Conservation (phyloP, 1,284 basidiomycete genomes). For the Ustilago hordei region DNA sequence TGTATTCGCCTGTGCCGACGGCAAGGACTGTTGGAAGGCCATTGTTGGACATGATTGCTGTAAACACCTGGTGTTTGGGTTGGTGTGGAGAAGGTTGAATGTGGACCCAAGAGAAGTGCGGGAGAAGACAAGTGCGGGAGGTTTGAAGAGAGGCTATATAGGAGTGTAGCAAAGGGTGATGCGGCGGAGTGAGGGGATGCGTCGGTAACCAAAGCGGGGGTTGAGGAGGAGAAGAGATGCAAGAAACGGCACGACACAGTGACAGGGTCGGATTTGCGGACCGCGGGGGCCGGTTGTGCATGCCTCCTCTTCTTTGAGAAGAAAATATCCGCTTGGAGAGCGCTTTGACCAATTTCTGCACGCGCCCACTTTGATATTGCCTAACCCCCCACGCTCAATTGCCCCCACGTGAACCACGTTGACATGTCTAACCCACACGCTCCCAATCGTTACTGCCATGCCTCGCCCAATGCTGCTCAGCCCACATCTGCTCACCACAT, state of each 20-base stretch:
- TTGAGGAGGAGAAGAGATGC: neutral
- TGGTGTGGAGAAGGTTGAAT: neutral
- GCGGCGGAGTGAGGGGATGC: too few relatives aligned
- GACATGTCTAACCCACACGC: neutral
- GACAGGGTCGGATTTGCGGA: neutral
- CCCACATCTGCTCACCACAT: too few relatives aligned
- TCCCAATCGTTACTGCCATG: too few relatives aligned
- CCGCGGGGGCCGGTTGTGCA: conserved; percentile 1
- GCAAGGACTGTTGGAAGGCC: conserved; percentile 47
- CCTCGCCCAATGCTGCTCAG: too few relatives aligned
- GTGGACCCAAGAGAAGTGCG: neutral
- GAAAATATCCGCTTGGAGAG: neutral
- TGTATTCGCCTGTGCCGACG: conserved; percentile 72
- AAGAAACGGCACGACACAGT: neutral
- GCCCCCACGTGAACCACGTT: neutral
- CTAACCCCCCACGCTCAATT: neutral
- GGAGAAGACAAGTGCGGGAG: neutral
- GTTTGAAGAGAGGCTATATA: neutral
- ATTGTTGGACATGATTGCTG: conserved; percentile 3
- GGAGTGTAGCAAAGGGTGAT: too few relatives aligned
- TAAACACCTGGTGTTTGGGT: neutral
- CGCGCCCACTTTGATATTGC: neutral
- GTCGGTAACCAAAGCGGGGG: neutral
- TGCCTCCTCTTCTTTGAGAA: neutral
- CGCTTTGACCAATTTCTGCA: neutral